Percentiles rank a stretch among this genome's conserved stretches.
These are phyloP conservation scores for Acanthamoeba lenticulata DNA, from an alignment of 208 protist genomes.

Conservation along the genomic window DNA sequence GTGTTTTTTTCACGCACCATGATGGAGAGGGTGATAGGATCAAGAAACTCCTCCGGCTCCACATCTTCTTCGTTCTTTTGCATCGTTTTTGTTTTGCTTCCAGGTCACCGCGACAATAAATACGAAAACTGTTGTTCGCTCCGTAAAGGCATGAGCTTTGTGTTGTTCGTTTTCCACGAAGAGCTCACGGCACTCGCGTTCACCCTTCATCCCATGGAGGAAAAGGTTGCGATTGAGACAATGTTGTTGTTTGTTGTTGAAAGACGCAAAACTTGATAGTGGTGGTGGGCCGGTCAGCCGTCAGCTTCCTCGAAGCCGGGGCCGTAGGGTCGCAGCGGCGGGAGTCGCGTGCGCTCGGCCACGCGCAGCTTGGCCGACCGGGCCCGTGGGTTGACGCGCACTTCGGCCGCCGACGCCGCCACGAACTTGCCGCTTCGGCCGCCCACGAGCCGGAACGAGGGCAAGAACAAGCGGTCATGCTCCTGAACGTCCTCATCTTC, in stretches of 20 bases:
- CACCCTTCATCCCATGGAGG: too few relatives aligned
- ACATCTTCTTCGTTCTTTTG: background rate
- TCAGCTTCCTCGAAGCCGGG: background rate
- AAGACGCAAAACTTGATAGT: background rate
- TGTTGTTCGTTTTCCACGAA: too few relatives aligned
- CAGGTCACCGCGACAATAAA: background rate
- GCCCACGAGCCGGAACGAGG: slow-evolving; percentile 15
- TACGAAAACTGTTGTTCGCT: too few relatives aligned
- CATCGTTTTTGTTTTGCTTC: background rate
- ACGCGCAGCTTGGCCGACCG: slow-evolving; percentile 65
- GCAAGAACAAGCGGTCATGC: background rate
- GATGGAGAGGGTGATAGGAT: background rate
- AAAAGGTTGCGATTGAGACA: too few relatives aligned
- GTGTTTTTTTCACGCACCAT: background rate
- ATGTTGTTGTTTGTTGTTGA: background rate
- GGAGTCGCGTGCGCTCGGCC: slow-evolving; percentile 38
- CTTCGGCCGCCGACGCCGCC: background rate
- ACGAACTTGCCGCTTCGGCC: slow-evolving; percentile 32
- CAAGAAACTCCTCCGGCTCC: background rate
- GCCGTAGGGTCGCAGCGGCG: background rate
- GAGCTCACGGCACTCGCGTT: too few relatives aligned
- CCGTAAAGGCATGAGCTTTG: too few relatives aligned
- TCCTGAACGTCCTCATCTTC: background rate
- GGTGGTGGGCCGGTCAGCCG: too few relatives aligned
- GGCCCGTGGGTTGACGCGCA: slow-evolving; percentile 32